phyloP scores from a whole-genome alignment of 148 eudicot genomes.

The Rhododendron williamsianum region DNA sequence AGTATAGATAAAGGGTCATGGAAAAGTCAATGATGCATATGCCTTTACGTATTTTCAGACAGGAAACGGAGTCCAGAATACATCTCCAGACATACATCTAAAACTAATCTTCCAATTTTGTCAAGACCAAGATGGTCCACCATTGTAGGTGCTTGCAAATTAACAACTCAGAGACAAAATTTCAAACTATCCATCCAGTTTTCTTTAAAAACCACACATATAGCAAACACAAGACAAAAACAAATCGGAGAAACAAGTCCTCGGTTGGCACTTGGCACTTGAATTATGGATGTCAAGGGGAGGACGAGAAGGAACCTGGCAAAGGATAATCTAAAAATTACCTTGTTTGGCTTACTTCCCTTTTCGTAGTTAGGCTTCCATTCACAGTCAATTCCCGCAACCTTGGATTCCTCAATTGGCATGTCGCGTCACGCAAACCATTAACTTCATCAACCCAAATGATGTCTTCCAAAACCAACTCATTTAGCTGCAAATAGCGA shows the following conservation, averaged over 20 bases:
- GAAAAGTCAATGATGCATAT: not conserved
- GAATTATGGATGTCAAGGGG: not conserved
- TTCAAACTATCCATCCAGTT: not conserved
- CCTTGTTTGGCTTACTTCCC: slow-evolving; percentile 85
- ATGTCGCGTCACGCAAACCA: slow-evolving; percentile 56
- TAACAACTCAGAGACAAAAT: not conserved
- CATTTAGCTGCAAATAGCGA: slow-evolving; percentile 60
- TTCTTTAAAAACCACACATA: not conserved
- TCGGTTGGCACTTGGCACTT: not conserved
- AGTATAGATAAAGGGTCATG: not conserved
- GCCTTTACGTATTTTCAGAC: not conserved
- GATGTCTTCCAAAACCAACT: slow-evolving; percentile 56
- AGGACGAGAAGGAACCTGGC: not conserved
- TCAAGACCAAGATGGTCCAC: not conserved
- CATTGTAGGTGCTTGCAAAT: not conserved
- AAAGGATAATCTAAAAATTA: slow-evolving; percentile 18
- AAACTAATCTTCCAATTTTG: not conserved
- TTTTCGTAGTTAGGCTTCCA: slow-evolving; percentile 93
- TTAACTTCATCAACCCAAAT: slow-evolving; percentile 79
- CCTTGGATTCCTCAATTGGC: slow-evolving; percentile 79
- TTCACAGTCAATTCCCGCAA: slow-evolving; percentile 92
- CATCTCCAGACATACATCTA: not conserved
- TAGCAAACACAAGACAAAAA: not conserved
- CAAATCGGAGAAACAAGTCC: not conserved
- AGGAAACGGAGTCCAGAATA: not conserved